Conservation (phyloP, 495 filamentous ascomycete genomes). For the Parachaetomium inaequale region DNA sequence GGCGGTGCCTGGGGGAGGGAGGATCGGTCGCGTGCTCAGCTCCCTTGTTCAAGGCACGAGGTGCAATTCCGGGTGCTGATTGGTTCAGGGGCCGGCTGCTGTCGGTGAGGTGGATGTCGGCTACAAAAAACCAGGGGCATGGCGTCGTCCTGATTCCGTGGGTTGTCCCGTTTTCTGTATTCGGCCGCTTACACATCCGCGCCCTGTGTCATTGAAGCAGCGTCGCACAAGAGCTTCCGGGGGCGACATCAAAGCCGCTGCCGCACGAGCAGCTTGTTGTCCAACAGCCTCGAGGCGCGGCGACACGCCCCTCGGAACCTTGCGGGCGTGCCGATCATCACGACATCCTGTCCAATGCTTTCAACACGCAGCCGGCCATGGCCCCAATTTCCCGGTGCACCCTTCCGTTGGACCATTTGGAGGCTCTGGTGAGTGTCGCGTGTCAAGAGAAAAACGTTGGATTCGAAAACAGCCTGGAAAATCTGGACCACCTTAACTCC, state of each 20-base stretch:
- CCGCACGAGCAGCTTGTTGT: not conserved
- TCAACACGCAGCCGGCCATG: constrained; percentile 8
- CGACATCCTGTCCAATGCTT: constrained; percentile 18
- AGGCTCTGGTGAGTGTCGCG: not conserved
- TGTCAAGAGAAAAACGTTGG: not conserved
- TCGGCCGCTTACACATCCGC: not conserved
- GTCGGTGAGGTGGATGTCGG: not conserved
- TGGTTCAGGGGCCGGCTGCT: constrained; percentile 2
- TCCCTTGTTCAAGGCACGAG: constrained; percentile 28
- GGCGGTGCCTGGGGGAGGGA: constrained; percentile 15
- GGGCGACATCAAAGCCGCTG: not conserved
- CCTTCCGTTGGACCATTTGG: not conserved
- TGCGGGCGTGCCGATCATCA: not conserved
- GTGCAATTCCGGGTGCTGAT: constrained; percentile 25
- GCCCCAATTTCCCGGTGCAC: not conserved
- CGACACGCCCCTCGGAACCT: constrained; percentile 10
- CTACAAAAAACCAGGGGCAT: constrained; percentile 4
- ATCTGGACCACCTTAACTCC: not conserved
- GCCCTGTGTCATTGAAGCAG: not conserved
- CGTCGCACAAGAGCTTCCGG: constrained; percentile 1
- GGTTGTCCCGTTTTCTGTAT: constrained; percentile 6
- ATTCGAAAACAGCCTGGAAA: constrained; percentile 2
- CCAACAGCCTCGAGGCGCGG: constrained; percentile 1
- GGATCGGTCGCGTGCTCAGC: constrained; percentile 32
- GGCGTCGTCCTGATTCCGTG: too few species aligned